Evolutionary conservation across 352 stramenopile species (phyloP), one percentile per base, ranked within the genome.

Genomic region (Sclerospora graminicola): DNA sequence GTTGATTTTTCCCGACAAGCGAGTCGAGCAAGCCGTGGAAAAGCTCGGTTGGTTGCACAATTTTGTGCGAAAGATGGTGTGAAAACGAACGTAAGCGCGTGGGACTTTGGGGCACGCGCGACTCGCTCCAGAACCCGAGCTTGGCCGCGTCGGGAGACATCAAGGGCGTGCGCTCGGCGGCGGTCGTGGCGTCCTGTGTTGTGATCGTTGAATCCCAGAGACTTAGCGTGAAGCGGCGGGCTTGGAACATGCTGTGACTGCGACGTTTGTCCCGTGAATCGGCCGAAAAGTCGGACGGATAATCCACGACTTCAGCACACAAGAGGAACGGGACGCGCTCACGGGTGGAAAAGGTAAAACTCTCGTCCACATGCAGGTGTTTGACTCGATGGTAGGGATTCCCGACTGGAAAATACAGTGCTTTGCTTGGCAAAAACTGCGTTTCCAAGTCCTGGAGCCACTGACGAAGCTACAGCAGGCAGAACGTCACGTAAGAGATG

Each of bases 61-160:
- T 83, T 43, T 70, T 79, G n/a, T 63, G 71, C 8, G 69, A 69
- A 32, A 89, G 63, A 26, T 84, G 72, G 41, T 88, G 72, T n/a
- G 75, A 88, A 34, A 88, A 66, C 6, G 70, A 84, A 24, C 76
- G 73, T 24, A 80, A 60, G 24, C 76, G 48, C 23, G 55, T 77
- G 23, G 76, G 76, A 33, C 73, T 88, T 21, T 41, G 57, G 10
- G 51, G 36, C 18, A 66, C 73, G 27, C 82, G 79, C 7, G 70
- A 77, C 35, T 88, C 73, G 36, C 79, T 91, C 79, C 79, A 91
- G 45, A 91, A 91, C 13, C 79, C 79, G 2, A 90, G 61, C 37
- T 72, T 75, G 2, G 66, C 51, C 11, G 73, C 69, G 9, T 89
- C 72, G 5, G 72, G 69, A 4, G 71, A 86, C 39, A 67, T 57